phyloP scores from a whole-genome alignment of 2,329 filamentous ascomycete species.

The Fusarium pilosicola region DNA sequence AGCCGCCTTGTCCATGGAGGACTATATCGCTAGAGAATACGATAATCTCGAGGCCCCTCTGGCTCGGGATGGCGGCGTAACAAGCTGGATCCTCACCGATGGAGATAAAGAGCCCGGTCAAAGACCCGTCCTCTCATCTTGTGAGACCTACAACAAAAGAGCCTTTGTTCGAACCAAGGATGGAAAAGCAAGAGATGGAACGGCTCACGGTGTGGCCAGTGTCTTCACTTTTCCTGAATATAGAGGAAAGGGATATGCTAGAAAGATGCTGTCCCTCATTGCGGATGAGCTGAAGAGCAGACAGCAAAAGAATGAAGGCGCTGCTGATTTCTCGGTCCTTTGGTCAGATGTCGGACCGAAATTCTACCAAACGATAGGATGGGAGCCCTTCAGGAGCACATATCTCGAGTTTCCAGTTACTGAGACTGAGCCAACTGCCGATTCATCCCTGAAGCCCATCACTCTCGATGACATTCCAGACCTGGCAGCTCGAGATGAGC shows the following conservation, averaged over 20 bases:
- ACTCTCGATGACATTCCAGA: conserved; percentile 68
- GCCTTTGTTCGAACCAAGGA: conserved; percentile 57
- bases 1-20: conserved; percentile 60
- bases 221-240: conserved; percentile 78
- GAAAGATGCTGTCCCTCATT: conserved; percentile 77
- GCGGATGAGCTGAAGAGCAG: conserved; percentile 52
- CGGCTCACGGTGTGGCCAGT: conserved; percentile 79
- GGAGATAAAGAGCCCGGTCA: conserved; percentile 48
- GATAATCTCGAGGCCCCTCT: conserved; percentile 68
- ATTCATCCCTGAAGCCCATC: conserved; percentile 55
- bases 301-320: conserved; percentile 44
- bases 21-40: conserved; percentile 69
- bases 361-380: conserved; percentile 83
- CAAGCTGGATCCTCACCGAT: conserved; percentile 72
- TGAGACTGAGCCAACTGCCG: conserved; percentile 43
- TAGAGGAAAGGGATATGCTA: conserved; percentile 79
- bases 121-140: conserved; percentile 69
- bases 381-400: conserved; percentile 77
- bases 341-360: conserved; percentile 87
- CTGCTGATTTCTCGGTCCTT: conserved; percentile 75
- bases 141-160: conserved; percentile 71
- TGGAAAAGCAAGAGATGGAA: conserved; percentile 59
- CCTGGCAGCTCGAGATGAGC: conserved; percentile 72
- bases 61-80: conserved; percentile 66
- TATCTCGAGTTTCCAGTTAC: conserved; percentile 71